These are phyloP conservation scores for Polyporus arcularius DNA, from an alignment of 768 basidiomycete genomes.

Conservation along the genomic window DNA sequence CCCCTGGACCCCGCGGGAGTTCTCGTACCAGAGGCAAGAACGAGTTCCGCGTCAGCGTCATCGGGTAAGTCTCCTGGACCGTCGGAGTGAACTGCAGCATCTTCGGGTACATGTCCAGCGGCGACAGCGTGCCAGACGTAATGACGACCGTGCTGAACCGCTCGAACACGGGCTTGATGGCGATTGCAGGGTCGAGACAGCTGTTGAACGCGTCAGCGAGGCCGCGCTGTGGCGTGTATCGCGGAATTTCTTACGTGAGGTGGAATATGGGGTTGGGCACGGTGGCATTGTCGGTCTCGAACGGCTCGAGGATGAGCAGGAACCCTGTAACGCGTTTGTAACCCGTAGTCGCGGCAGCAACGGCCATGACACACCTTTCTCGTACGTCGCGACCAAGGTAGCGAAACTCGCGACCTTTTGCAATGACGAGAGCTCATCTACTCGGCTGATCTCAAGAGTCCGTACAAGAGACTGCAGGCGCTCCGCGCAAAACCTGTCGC, in stretches of 20 bases:
- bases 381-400: constrained; percentile 95
- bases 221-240: constrained; percentile 16
- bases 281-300: constrained; percentile 97
- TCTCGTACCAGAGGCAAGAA: constrained; percentile 85
- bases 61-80: constrained; percentile 95
- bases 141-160: constrained; percentile 98
- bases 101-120: constrained; percentile 99
- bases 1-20: not conserved
- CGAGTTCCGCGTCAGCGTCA: constrained; percentile 95
- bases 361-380: constrained; percentile 67
- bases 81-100: constrained; percentile 98
- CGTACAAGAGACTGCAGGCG: constrained; percentile 91
- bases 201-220: constrained; percentile 41
- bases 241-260: constrained; percentile 65
- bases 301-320: constrained; percentile 94
- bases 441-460: constrained; percentile 82
- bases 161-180: constrained; percentile 97
- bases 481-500: constrained; percentile 89
- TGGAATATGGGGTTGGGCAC: constrained; percentile 99
- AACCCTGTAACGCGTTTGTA: constrained; percentile 61
- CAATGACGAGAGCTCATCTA: constrained; percentile 90
- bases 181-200: constrained; percentile 95
- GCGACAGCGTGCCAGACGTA: constrained; percentile 97
- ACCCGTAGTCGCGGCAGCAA: not conserved
- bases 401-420: constrained; percentile 97